Conservation (phyloP, 257 asterid species). For the Solanum dulcamara region DNA sequence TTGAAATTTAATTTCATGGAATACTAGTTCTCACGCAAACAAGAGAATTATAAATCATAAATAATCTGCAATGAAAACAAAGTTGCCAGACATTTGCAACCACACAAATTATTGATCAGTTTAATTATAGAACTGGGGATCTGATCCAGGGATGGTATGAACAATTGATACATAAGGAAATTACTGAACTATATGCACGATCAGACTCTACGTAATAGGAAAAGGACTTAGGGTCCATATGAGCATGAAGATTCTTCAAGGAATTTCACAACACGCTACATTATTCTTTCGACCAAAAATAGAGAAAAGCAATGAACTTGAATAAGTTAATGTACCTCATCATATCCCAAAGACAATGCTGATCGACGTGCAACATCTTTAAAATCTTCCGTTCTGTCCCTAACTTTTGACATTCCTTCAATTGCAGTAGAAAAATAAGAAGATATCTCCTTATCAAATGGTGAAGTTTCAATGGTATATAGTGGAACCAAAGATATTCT, state of each 20-base stretch:
- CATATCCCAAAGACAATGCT: conserved; percentile 60
- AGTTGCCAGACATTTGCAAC: neutral
- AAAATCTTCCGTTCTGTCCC: conserved; percentile 94
- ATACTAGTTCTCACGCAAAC: neutral
- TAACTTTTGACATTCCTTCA: conserved; percentile 53
- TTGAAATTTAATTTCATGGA: neutral
- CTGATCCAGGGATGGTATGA: neutral
- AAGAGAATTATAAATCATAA: neutral
- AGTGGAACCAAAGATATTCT: neutral
- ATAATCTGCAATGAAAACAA: neutral
- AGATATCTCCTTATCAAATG: neutral
- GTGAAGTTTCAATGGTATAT: neutral
- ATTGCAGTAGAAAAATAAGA: neutral
- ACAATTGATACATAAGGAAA: neutral
- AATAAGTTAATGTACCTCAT: conserved; percentile 40
- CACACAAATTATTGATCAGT: neutral
- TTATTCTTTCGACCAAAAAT: neutral
- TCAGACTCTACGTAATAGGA: neutral
- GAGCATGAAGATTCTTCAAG: neutral
- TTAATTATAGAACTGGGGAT: neutral
- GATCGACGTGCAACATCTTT: conserved; percentile 73
- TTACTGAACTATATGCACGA: neutral
- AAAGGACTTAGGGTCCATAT: neutral
- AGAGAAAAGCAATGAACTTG: neutral
- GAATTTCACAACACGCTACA: neutral